Conservation (phyloP, 2,329 filamentous ascomycete species). For the Fusarium globosum region DNA sequence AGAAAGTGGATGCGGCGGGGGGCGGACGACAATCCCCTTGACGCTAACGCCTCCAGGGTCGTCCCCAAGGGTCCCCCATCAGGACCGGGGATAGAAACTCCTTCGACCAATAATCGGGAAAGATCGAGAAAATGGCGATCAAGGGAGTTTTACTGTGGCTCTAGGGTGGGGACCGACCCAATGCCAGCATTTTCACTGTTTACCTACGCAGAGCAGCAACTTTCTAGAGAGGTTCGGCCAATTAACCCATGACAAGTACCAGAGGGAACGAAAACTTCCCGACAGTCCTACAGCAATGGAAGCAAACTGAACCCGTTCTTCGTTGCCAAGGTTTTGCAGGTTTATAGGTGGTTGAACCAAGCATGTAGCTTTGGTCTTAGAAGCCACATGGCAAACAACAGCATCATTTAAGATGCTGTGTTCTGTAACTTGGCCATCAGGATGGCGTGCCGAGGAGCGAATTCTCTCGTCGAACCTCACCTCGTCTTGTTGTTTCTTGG, state of each 20-base stretch:
- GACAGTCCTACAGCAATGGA: neutral
- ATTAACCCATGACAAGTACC: neutral
- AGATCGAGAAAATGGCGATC: slow-evolving; percentile 46
- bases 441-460: slow-evolving; percentile 14
- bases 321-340: neutral
- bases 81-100: slow-evolving; percentile 40
- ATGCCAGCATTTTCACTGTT: slow-evolving; percentile 22
- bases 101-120: slow-evolving; percentile 51
- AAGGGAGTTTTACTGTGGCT: slow-evolving; percentile 23
- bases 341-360: neutral
- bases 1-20: slow-evolving; percentile 34
- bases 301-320: neutral
- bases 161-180: neutral
- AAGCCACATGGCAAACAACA: neutral
- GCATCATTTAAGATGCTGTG: neutral
- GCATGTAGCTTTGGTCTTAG: neutral
- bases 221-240: neutral
- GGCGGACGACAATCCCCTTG: slow-evolving; percentile 37
- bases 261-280: neutral
- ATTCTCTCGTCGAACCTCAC: neutral
- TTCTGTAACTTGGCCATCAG: slow-evolving; percentile 2
- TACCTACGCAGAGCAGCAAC: slow-evolving; percentile 2
- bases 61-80: slow-evolving; percentile 47
- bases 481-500: neutral
- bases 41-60: slow-evolving; percentile 41